Conservation (phyloP, 1,139 yeast genomes). For the Hansenula sp. region DNA sequence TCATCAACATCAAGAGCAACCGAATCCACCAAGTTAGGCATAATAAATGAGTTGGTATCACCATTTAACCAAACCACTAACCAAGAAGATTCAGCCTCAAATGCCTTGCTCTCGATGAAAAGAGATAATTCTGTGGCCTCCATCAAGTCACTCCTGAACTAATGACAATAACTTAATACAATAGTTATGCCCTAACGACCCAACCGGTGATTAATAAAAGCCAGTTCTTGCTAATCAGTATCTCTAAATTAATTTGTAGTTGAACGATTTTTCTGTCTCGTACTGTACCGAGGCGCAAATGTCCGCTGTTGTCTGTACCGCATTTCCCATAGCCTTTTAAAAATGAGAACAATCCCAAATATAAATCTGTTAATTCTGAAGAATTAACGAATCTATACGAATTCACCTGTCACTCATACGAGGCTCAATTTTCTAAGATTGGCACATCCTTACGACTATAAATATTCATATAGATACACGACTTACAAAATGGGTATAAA, state of each 20-base stretch:
- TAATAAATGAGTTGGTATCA: constrained; percentile 5
- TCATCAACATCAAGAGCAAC: constrained; percentile 13
- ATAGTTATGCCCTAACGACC: neutral
- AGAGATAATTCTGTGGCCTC: constrained; percentile 36
- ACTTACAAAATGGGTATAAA: constrained; percentile 20
- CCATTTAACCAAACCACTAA: neutral
- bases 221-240: no score
- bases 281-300: no score
- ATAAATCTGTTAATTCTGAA: no score
- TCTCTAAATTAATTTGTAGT: no score
- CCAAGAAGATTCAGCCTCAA: constrained; percentile 29
- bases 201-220: no score
- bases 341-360: no score
- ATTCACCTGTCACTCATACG: no score
- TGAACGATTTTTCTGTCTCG: no score
- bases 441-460: neutral
- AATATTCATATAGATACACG: neutral
- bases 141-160: constrained; percentile 18
- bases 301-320: no score
- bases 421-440: no score
- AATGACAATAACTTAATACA: neutral
- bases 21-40: constrained; percentile 4
- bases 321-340: no score
- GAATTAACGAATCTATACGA: no score
- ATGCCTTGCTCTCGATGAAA: constrained; percentile 38